Percentiles rank a stretch among this genome's conserved stretches.
phyloP scores from a whole-genome alignment of 306 rosid genomes.

The Medicago lupulina region DNA sequence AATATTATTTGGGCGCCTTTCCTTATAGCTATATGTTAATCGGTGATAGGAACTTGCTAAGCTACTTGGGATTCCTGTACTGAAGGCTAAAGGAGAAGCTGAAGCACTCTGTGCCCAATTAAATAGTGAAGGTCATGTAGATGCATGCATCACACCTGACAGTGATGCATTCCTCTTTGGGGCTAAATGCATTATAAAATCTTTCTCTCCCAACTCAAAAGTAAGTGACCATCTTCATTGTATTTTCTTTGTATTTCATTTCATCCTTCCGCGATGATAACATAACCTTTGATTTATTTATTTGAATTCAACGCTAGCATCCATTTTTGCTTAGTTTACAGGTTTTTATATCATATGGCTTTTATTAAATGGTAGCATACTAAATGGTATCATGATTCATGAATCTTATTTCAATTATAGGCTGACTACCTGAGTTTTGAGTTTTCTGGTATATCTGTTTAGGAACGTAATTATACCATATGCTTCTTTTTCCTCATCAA shows the following conservation, averaged over 20 bases:
- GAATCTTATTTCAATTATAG: slow-evolving; percentile 5
- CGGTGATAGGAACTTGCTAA: slow-evolving; percentile 72
- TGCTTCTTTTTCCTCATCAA: background rate
- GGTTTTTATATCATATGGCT: slow-evolving; percentile 1
- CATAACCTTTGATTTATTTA: background rate
- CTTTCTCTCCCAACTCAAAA: slow-evolving; percentile 64
- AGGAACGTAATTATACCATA: background rate
- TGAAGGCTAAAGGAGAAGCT: slow-evolving; percentile 94
- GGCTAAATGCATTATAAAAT: slow-evolving; percentile 76
- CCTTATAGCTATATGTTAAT: slow-evolving; percentile 40
- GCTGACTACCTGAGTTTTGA: background rate
- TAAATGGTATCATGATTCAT: slow-evolving; percentile 10
- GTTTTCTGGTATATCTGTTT: background rate
- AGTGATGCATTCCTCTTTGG: slow-evolving; percentile 94
- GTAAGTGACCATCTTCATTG: slow-evolving; percentile 48
- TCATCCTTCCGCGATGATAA: background rate
- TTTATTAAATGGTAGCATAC: background rate
- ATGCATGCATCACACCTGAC: slow-evolving; percentile 89
- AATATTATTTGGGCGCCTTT: slow-evolving; percentile 25
- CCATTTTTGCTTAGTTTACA: slow-evolving; percentile 5
- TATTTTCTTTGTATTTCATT: slow-evolving; percentile 17
- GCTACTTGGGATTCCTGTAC: slow-evolving; percentile 89
- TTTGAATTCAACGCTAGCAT: slow-evolving; percentile 15
- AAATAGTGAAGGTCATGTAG: slow-evolving; percentile 74
- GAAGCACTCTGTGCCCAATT: slow-evolving; percentile 91